These are phyloP conservation scores for Mycena pura DNA, from an alignment of 768 basidiomycete species.

Conservation along the genomic window DNA sequence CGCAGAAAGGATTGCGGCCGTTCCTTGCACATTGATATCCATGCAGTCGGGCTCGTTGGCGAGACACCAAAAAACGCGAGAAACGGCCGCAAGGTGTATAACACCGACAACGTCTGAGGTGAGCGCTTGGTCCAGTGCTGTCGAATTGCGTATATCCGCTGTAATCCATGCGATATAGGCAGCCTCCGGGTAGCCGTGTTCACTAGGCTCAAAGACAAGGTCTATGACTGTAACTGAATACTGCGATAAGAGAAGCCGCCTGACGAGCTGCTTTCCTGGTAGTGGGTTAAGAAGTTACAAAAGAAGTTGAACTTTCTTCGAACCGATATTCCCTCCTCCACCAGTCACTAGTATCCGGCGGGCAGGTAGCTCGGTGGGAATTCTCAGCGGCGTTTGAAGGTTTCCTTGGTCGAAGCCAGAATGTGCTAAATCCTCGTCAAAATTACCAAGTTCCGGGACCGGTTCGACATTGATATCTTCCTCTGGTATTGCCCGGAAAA, in stretches of 20 bases:
- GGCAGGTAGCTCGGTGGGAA: too few species aligned
- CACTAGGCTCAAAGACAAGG: background rate
- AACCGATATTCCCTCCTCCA: conserved; percentile 3
- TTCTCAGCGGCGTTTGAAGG: too few species aligned
- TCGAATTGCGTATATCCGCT: conserved; percentile 3
- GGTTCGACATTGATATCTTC: too few species aligned
- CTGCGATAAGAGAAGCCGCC: background rate
- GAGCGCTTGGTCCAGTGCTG: background rate
- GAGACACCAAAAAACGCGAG: background rate
- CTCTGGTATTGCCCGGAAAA: too few species aligned
- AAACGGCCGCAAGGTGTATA: conserved; percentile 1
- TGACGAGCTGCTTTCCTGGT: background rate
- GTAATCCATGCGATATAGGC: background rate
- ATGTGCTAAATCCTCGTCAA: too few species aligned
- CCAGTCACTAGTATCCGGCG: conserved; percentile 1
- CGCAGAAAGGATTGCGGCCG: background rate
- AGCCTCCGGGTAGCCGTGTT: background rate
- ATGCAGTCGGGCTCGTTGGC: conserved; percentile 1
- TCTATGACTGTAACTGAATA: background rate
- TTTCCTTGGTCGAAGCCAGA: too few species aligned
- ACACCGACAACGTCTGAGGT: conserved; percentile 3
- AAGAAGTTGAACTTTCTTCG: background rate
- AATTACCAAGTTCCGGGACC: too few species aligned
- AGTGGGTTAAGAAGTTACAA: background rate
- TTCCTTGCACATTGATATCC: conserved; percentile 2